A percentile compares a stretch with the other conserved stretches of the same genome.
Conservation (phyloP, 2,329 filamentous ascomycete genomes). For the Diplodia mutila region DNA sequence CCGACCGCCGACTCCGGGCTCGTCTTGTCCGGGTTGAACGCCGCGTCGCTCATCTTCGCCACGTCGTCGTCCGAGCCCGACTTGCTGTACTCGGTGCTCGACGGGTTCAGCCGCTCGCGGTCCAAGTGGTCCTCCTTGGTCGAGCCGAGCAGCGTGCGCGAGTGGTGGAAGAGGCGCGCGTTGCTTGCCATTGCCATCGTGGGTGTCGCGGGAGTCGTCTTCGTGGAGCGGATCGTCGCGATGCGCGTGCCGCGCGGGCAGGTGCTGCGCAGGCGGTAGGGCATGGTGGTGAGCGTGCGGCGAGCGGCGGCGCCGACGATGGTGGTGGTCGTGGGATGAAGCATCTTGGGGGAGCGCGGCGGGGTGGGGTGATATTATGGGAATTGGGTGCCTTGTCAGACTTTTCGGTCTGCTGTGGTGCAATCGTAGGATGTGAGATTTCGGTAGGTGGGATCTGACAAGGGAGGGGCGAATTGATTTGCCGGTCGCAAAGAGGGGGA, state of each 20-base stretch:
- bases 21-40: conserved; percentile 72
- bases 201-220: background rate
- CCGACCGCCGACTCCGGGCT: conserved; percentile 64
- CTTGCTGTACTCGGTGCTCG: conserved; percentile 68
- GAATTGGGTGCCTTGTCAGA: background rate
- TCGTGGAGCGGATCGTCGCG: background rate
- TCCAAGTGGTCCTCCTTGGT: conserved; percentile 49
- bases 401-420: background rate
- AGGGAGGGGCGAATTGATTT: background rate
- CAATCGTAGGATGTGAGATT: background rate
- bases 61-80: conserved; percentile 66
- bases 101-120: conserved; percentile 65
- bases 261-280: conserved; percentile 12
- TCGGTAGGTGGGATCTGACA: background rate
- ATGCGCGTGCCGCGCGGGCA: conserved; percentile 21
- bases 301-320: background rate
- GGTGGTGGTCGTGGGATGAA: background rate
- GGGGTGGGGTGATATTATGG: background rate
- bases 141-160: background rate
- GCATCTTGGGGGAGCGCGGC: background rate
- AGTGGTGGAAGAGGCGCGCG: background rate
- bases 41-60: conserved; percentile 59
- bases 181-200: background rate
- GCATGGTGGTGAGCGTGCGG: background rate
- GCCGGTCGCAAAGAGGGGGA: background rate